A percentile compares a stretch with the other conserved stretches of the same genome.
Evolutionary conservation across 495 filamentous ascomycete species (phyloP).

Genomic region (Daldinia concentrica): DNA sequence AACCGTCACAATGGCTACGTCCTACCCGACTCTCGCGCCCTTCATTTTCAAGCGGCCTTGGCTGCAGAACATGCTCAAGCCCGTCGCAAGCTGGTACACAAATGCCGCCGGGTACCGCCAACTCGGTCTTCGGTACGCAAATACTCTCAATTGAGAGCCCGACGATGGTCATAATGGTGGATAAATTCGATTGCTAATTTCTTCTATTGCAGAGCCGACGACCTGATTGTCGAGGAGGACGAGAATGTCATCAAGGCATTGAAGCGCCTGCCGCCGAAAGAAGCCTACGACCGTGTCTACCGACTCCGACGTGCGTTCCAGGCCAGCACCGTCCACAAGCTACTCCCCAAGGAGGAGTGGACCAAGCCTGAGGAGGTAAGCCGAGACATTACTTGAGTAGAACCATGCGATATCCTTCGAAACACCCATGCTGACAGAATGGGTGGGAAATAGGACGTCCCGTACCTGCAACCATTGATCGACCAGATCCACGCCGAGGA

Average conservation of each 20-base stretch:
- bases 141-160: constrained; percentile 10
- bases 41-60: constrained; percentile 84
- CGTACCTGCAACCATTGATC: constrained; percentile 84
- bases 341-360: constrained; percentile 84
- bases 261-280: constrained; percentile 88
- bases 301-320: constrained; percentile 95
- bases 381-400: neutral
- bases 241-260: constrained; percentile 85
- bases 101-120: constrained; percentile 90
- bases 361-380: constrained; percentile 62
- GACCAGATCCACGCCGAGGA: constrained; percentile 82
- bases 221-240: constrained; percentile 90
- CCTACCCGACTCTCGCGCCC: constrained; percentile 73
- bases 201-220: constrained; percentile 76
- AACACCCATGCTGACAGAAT: constrained; percentile 26
- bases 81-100: constrained; percentile 83
- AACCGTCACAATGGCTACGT: constrained; percentile 64
- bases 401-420: neutral
- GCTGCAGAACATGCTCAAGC: constrained; percentile 78
- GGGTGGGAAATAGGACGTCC: constrained; percentile 68
- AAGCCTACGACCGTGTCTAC: constrained; percentile 95
- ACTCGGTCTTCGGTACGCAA: constrained; percentile 83
- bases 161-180: neutral
- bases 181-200: constrained; percentile 1
- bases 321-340: constrained; percentile 74